A percentile compares a stretch with the other conserved stretches of the same genome.
Conservation (phyloP, 108 stramenopile species). For the Hondaea fermentalgiana region DNA sequence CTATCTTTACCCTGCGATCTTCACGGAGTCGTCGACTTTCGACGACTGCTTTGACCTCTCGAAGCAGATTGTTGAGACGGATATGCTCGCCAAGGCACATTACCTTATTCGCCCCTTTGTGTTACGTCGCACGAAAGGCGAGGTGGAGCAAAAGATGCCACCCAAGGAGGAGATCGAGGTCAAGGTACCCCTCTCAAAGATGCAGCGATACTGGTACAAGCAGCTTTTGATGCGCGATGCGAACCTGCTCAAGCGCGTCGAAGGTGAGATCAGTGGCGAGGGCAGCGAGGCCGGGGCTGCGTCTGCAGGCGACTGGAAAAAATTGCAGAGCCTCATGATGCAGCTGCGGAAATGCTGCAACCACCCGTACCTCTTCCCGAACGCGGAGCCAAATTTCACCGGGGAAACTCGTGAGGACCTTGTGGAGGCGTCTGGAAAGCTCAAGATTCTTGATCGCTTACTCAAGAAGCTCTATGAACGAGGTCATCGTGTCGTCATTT, state of each 20-base stretch:
- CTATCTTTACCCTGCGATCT: conserved; percentile 90
- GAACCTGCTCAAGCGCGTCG: conserved; percentile 15
- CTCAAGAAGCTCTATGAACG: conserved; percentile 67
- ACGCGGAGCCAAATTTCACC: conserved; percentile 76
- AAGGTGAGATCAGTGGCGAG: background rate
- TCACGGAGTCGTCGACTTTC: conserved; percentile 68
- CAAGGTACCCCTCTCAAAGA: conserved; percentile 65
- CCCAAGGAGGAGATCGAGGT: conserved; percentile 90
- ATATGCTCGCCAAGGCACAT: conserved; percentile 74
- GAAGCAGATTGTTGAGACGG: conserved; percentile 58
- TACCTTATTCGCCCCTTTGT: conserved; percentile 86
- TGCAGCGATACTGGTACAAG: conserved; percentile 71
- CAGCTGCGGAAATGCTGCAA: conserved; percentile 97
- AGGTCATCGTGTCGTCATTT: conserved; percentile 83
- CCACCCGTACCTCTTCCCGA: conserved; percentile 96
- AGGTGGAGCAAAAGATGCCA: conserved; percentile 86
- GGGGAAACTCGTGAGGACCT: conserved; percentile 72
- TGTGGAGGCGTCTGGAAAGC: conserved; percentile 61
- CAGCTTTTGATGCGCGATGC: conserved; percentile 57
- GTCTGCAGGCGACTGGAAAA: background rate
- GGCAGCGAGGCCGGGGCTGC: background rate
- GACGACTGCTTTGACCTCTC: conserved; percentile 71
- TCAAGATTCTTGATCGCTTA: conserved; percentile 80
- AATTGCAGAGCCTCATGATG: conserved; percentile 73
- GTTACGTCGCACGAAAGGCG: conserved; percentile 74